These are phyloP conservation scores for Dactylorhiza incarnata DNA, from an alignment of 106 monocot species.

Conservation along the genomic window DNA sequence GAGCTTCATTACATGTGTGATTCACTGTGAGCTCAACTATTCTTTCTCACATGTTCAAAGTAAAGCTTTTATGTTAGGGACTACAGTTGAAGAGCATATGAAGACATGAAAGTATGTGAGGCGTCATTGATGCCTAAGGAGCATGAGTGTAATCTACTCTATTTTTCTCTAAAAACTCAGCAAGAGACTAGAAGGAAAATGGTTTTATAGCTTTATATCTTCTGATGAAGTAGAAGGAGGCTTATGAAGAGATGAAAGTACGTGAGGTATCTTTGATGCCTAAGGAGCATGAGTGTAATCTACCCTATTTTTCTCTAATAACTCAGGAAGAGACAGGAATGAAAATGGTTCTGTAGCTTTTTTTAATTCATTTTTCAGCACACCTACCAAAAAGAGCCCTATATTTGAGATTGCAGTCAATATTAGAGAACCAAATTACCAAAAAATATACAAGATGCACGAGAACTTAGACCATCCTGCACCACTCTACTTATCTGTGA, in stretches of 20 bases:
- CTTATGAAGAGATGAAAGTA: background rate
- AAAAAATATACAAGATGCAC: background rate
- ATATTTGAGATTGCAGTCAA: background rate
- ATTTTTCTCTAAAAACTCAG: background rate
- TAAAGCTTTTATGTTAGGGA: background rate
- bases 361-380: background rate
- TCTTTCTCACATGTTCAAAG: background rate
- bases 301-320: too few relatives aligned
- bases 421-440: constrained; percentile 1
- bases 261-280: too few relatives aligned
- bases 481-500: background rate
- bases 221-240: background rate
- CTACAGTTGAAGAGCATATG: background rate
- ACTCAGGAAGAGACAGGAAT: too few relatives aligned
- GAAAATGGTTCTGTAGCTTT: background rate
- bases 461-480: background rate
- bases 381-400: background rate
- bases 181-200: background rate
- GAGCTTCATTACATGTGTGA: background rate
- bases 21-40: background rate
- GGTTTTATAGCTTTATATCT: background rate
- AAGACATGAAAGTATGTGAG: background rate
- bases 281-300: too few relatives aligned
- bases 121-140: background rate
- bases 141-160: background rate